Base-by-base conservation (phyloP, 75 land plant genomes). In the Selaginella moellendorffii region DNA sequence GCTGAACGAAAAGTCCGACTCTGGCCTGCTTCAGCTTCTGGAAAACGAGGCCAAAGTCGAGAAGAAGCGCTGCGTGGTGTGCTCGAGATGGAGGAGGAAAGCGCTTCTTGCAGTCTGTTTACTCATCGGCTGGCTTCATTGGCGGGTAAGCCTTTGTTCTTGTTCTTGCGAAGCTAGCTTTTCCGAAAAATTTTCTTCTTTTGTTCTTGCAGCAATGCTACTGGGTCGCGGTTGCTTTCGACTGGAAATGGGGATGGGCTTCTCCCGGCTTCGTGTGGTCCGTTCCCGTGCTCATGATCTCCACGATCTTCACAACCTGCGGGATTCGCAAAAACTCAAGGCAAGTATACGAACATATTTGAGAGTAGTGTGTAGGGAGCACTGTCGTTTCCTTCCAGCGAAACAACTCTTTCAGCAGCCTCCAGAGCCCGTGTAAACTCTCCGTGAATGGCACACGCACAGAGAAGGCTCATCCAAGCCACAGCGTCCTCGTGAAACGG, bases 221-320 rank as follows among this genome's bases (percentile, higher is more conserved):
- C 29, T 76, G 73, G 27, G 30, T 95, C 1, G 63, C 69, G 54
- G 72, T 71, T 54, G 99, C 91, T 28, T 90, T 83, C 67, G 91
- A 85, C 27, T 73, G 76, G 72, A 80, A 80, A 61, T 77, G 83
- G 1, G 24, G 89, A 18, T 66, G 84, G 28, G 76, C 79, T 63
- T 79, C 83, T 27, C 88, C 97, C 0, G 80, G 63, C 2, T 90
- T 83, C 54, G 72, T 82, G 54, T 77, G 95, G 65, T 26, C 66
- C 20, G 70, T 84, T 29, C 91, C 96, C 18, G 26, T 79, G 0
- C 54, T 95, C 54, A 26, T 95, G 24, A 19, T 66, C 0, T 36
- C 10, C n/a, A n/a, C n/a, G n/a, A n/a, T n/a, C n/a, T n/a, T n/a
- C n/a, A n/a, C n/a, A n/a, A n/a, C n/a, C n/a, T n/a, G n/a, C n/a